A percentile compares a stretch with the other conserved stretches of the same genome.
These are phyloP conservation scores for Trichoderma reesei DNA, from an alignment of 495 filamentous ascomycete species.

Conservation along the genomic window DNA sequence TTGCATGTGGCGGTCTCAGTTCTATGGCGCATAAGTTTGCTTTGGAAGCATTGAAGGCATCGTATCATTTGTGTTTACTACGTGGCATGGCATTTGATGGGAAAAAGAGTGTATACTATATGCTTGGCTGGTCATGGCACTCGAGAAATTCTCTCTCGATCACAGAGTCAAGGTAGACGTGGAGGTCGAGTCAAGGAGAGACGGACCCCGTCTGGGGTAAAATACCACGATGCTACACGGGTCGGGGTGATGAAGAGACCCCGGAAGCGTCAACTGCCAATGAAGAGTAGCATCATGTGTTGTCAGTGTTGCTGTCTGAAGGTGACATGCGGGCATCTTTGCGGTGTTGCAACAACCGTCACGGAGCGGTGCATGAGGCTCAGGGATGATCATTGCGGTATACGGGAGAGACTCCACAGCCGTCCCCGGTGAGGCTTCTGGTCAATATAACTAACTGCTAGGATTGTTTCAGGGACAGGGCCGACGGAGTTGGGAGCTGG, in stretches of 20 bases:
- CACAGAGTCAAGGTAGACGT: not conserved
- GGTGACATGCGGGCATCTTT: too few species aligned
- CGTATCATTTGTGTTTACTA: too few species aligned
- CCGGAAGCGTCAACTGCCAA: too few species aligned
- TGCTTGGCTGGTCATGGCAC: not conserved
- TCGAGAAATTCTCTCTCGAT: not conserved
- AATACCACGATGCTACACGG: too few species aligned
- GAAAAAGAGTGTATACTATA: not conserved
- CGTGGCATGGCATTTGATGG: not conserved
- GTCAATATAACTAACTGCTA: constrained; percentile 1
- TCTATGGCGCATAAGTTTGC: not conserved
- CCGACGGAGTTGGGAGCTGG: not conserved
- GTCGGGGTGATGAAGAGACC: too few species aligned
- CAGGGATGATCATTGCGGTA: not conserved
- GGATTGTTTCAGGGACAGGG: not conserved
- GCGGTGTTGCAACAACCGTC: too few species aligned
- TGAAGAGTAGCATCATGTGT: too few species aligned
- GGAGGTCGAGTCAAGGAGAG: not conserved
- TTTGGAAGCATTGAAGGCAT: not conserved
- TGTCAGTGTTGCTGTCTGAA: too few species aligned
- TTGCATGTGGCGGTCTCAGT: not conserved
- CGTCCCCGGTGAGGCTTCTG: not conserved
- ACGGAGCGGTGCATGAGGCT: not conserved
- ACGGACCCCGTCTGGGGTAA: not conserved
- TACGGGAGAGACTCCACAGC: not conserved